Evolutionary conservation across 495 filamentous ascomycete species (phyloP).

Genomic region (Aspergillus bertholletiae): DNA sequence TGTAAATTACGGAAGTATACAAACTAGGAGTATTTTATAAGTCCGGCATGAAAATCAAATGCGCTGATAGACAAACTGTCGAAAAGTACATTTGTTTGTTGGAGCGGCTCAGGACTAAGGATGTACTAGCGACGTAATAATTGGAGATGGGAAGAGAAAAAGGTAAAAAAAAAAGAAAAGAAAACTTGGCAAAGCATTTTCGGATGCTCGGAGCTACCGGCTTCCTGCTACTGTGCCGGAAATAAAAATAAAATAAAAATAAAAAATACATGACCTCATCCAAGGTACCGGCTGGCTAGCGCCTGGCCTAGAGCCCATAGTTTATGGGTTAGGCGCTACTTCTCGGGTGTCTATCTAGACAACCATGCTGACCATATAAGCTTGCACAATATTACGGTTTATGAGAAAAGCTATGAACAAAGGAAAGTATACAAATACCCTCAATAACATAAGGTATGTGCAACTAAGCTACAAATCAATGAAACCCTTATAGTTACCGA

Average conservation of each 20-base stretch:
- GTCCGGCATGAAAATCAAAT: too few relatives aligned
- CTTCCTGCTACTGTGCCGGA: slow-evolving; percentile 12
- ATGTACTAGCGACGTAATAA: not conserved
- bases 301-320: slow-evolving; percentile 6
- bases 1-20: not conserved
- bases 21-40: not conserved
- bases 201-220: slow-evolving; percentile 16
- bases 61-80: too few relatives aligned
- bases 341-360: slow-evolving; percentile 5
- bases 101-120: not conserved
- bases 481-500: not conserved
- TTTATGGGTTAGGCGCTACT: slow-evolving; percentile 1
- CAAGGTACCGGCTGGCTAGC: slow-evolving; percentile 17
- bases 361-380: not conserved
- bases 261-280: slow-evolving; percentile 17
- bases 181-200: not conserved
- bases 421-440: not conserved
- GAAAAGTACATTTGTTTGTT: not conserved
- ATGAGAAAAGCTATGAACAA: not conserved
- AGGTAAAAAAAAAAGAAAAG: not conserved
- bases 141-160: not conserved
- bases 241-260: too few relatives aligned
- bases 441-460: not conserved
- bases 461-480: not conserved
- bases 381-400: not conserved